phyloP scores from a whole-genome alignment of 495 filamentous ascomycete genomes.

The Entonaema liquescens region DNA sequence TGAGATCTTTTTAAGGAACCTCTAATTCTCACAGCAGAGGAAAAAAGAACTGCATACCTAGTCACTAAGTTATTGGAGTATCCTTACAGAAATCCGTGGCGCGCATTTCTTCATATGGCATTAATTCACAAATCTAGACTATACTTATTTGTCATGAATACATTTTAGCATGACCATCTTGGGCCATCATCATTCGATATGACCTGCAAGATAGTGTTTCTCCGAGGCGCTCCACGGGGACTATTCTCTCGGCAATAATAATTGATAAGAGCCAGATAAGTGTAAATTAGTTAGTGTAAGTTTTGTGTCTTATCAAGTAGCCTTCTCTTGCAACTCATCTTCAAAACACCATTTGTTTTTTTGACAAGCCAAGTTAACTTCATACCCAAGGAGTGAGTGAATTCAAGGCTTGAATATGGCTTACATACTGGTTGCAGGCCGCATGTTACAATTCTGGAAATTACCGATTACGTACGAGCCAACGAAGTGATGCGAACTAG shows the following conservation, averaged over 20 bases:
- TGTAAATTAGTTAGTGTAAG: background rate
- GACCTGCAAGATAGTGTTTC: slow-evolving; percentile 20
- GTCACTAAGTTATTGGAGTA: background rate
- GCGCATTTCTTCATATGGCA: background rate
- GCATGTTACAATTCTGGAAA: background rate
- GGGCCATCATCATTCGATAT: slow-evolving; percentile 4
- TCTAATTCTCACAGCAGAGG: background rate
- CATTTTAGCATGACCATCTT: background rate
- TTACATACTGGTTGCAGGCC: too few species aligned
- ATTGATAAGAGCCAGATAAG: slow-evolving; percentile 1
- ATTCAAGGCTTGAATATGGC: too few species aligned
- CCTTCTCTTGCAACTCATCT: background rate
- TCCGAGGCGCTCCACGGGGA: slow-evolving; percentile 29
- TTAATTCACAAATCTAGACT: background rate
- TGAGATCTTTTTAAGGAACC: background rate
- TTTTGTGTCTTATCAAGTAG: background rate
- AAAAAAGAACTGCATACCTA: background rate
- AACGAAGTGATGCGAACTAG: background rate
- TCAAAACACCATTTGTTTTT: background rate
- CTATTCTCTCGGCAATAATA: background rate
- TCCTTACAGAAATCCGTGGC: background rate
- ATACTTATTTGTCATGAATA: background rate
- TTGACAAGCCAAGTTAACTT: background rate
- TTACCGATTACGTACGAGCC: slow-evolving; percentile 19
- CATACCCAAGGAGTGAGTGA: too few species aligned